Evolutionary conservation across 140 eudicot species (phyloP), one percentile per base, ranked within the genome.

Genomic region (Ambrosia hybrid): DNA sequence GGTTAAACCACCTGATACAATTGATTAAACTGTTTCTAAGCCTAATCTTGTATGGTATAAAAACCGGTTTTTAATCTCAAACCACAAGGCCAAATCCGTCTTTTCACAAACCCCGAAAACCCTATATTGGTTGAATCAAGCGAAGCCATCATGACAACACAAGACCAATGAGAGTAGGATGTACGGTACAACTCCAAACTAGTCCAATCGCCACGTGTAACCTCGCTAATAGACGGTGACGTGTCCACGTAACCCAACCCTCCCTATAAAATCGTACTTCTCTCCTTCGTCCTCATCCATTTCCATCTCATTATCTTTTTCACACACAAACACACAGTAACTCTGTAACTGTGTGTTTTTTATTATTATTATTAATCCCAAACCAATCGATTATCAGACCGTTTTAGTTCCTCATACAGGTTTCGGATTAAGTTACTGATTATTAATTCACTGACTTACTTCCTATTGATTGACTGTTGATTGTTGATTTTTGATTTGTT

Each of bases 201-300:
- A 71, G 74, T 73, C 51, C 51, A 78, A 17, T 26, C 5, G 76
- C 82, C 83, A 84, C 86, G 84, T 73, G 91, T 76, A 73, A 72
- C 26, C 51, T 16, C 63, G 75, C 71, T 69, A 66, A 77, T 57
- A 77, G 78, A 74, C 65, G 79, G 73, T 85, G 91, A 85, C 89
- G 89, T 85, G 94, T 85, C 75, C 81, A 76, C 67, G 77, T 65
- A 77, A 81, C 85, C 83, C 77, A 33, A 73, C 85, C 91, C 95
- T 85, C 95, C 91, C 76, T 87, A 89, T 86, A 78, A 76, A 70
- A 10, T 6, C 60, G 15, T 78, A 67, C 36, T 48, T 21, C 26
- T 21, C 1, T 21, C 26, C 83, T 81, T 75, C 88, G 81, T 85
- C 70, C 97, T 91, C 87, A 88, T 91, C 95, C 90, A 73, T 61